Evolutionary conservation across 805 yeast genomes (phyloP).

Genomic region (Wilhelminamyces savonicus): DNA sequence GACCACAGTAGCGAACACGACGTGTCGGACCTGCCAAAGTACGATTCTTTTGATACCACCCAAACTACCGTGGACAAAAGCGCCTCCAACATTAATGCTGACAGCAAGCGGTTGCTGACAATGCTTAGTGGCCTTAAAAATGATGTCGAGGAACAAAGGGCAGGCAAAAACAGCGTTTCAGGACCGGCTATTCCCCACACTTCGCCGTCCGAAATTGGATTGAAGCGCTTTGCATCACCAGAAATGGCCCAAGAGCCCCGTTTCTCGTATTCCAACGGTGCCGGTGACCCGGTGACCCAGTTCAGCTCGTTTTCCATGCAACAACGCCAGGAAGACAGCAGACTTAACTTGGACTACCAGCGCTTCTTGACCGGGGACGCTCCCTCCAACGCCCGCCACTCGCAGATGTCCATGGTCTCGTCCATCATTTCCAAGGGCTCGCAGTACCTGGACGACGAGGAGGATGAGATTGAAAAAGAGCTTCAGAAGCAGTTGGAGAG

Average conservation of each 20-base stretch:
- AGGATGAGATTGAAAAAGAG: slow-evolving; percentile 30
- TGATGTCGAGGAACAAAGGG: slow-evolving; percentile 18
- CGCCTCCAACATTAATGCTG: background rate
- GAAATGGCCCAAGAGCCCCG: background rate
- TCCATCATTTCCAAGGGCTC: slow-evolving; percentile 34
- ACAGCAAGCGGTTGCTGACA: slow-evolving; percentile 14
- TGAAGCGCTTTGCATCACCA: slow-evolving; percentile 5
- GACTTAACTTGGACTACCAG: slow-evolving; percentile 21
- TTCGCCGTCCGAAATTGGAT: slow-evolving; percentile 10
- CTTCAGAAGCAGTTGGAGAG: slow-evolving; percentile 31
- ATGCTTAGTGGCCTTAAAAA: slow-evolving; percentile 22
- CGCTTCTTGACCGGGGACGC: slow-evolving; percentile 13
- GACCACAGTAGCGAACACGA: slow-evolving; percentile 3
- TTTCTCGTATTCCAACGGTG: background rate
- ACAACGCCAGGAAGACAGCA: no score
- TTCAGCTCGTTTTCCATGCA: no score
- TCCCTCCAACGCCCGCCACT: slow-evolving; percentile 10
- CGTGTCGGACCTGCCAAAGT: background rate
- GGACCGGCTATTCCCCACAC: slow-evolving; percentile 6
- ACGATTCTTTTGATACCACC: slow-evolving; percentile 1
- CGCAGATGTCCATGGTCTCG: slow-evolving; percentile 36
- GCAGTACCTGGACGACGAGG: slow-evolving; percentile 15
- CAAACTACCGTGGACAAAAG: slow-evolving; percentile 3
- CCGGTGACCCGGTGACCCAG: no score
- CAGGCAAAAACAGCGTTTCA: background rate